Percentiles rank a stretch among this genome's conserved stretches.
Evolutionary conservation across 106 monocot genomes (phyloP).

Genomic region (Hemerocallis citrina): DNA sequence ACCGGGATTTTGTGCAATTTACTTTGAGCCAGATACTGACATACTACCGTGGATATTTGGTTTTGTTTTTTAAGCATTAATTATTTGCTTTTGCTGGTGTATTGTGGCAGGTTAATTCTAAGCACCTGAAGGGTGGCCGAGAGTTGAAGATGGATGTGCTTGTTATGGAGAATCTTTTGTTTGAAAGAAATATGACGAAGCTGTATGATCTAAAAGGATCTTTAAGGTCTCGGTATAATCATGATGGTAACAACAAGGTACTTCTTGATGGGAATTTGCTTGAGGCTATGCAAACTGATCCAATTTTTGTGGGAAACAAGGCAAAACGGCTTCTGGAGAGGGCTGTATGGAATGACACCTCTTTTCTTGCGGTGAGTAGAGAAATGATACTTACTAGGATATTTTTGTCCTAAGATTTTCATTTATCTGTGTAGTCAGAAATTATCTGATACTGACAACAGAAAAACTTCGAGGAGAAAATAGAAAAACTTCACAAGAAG

Average conservation of each 20-base stretch:
- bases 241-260: conserved; percentile 85
- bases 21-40: not conserved
- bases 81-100: conserved; percentile 1
- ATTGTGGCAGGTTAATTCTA: conserved; percentile 39
- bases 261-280: conserved; percentile 95
- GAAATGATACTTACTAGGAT: not conserved
- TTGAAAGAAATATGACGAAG: conserved; percentile 51
- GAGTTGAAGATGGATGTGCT: conserved; percentile 83
- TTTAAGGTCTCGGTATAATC: conserved; percentile 78
- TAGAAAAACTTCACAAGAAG: too few relatives aligned
- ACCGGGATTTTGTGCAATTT: not conserved
- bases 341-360: conserved; percentile 98
- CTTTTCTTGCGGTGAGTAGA: conserved; percentile 73
- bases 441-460: too few relatives aligned
- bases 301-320: conserved; percentile 95
- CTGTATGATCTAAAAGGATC: conserved; percentile 96
- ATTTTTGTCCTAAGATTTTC: too few relatives aligned
- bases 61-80: not conserved
- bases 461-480: too few relatives aligned
- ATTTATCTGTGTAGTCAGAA: too few relatives aligned
- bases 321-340: conserved; percentile 83
- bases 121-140: conserved; percentile 65
- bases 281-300: conserved; percentile 80
- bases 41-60: not conserved
- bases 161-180: conserved; percentile 96